Evolutionary conservation across 345 rosid species (phyloP), one percentile per base, ranked within the genome.

Genomic region (Diplotaxis tenuifolia): DNA sequence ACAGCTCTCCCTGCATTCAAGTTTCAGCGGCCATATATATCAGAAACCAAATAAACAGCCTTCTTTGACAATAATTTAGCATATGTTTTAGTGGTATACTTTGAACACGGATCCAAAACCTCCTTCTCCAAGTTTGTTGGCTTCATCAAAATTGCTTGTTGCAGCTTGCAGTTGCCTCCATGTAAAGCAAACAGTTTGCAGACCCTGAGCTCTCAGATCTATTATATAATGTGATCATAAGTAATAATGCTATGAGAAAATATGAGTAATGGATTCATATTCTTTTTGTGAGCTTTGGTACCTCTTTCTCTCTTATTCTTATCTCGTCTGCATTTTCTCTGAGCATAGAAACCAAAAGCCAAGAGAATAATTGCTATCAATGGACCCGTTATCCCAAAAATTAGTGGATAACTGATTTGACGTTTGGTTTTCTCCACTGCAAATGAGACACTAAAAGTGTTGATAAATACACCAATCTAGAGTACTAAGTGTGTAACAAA

Each of bases 111-210:
- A 67, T 67, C 78, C 78, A 12, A 75, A 75, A 22, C 78, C 78
- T 19, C 78, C 78, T 75, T 75, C 79, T 62, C 79, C 79, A 23
- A 76, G 66, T 53, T 76, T 76, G 23, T 76, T 76, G 62, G 27
- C 59, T 53, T 38, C 2, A 63, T 64, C 70, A 70, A 76, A 76
- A 54, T 76, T 12, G 29, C 54, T 56, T 52, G 79, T 76, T 52
- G 79, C 79, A 38, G 50, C 57, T 69, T 70, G 60, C 12, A 76
- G 60, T 55, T 70, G 75, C 54, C 28, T 63, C 75, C 49, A 64
- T 6, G 52, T 69, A 53, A 75, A 75, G 42, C 62, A 67, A 60
- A 45, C 47, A 0, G 68, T 67, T 67, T 67, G 67, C 18, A 67
- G 8, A 68, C 55, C 22, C 3, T 23, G 62, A 1, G 40, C 73